Conservation (phyloP, 2,329 filamentous ascomycete genomes). For the Cyclaneusma minus region DNA sequence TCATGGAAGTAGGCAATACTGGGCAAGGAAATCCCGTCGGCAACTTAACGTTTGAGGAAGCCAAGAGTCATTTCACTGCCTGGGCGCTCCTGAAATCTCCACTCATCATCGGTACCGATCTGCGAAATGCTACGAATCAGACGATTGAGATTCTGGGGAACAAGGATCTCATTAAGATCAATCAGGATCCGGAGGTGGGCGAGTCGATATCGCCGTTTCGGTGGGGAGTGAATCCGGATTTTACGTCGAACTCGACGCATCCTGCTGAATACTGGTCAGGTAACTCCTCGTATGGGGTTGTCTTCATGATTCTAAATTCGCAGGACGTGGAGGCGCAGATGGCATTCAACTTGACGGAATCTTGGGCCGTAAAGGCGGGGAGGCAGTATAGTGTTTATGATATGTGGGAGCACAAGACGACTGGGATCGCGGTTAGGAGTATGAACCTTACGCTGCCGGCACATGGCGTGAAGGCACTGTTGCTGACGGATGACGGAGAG, state of each 20-base stretch:
- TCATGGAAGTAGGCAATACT: constrained; percentile 15
- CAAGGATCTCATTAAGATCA: constrained; percentile 13
- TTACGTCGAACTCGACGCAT: constrained; percentile 9
- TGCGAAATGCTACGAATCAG: constrained; percentile 8
- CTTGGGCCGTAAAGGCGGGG: constrained; percentile 12
- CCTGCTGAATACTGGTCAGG: constrained; percentile 15
- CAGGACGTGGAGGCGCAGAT: constrained; percentile 7
- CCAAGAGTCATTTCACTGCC: constrained; percentile 19
- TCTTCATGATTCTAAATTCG: constrained; percentile 15
- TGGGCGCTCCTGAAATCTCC: constrained; percentile 20
- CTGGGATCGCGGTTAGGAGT: constrained; percentile 11
- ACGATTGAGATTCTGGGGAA: constrained; percentile 12
- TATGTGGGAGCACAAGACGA: constrained; percentile 11
- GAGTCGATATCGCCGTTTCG: constrained; percentile 10
- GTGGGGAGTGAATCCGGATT: constrained; percentile 10
- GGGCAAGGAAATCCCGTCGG: constrained; percentile 12
- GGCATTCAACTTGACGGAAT: constrained; percentile 13
- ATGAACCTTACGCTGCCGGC: constrained; percentile 9
- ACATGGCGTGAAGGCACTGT: constrained; percentile 11
- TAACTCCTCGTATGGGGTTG: constrained; percentile 12
- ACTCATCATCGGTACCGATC: constrained; percentile 3
- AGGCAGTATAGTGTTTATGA: constrained; percentile 12
- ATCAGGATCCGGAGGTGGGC: constrained; percentile 13
- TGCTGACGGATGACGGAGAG: constrained; percentile 7
- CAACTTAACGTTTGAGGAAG: constrained; percentile 15